Conservation (phyloP, 1,284 basidiomycete species). For the Laetiporus sulphureus region DNA sequence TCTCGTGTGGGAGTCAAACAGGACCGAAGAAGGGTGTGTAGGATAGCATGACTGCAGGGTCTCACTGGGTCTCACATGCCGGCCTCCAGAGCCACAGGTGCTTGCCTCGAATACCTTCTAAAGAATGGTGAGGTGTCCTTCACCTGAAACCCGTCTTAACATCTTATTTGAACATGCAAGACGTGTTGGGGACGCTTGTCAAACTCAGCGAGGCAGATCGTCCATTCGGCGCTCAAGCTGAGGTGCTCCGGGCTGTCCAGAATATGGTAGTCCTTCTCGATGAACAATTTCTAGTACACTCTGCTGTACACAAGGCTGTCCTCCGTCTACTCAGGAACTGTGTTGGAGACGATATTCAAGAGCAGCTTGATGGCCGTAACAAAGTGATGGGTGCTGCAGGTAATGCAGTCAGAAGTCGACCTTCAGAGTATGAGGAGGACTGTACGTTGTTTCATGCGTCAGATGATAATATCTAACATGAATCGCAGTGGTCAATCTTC, state of each 20-base stretch:
- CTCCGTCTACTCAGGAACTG: slow-evolving; percentile 83
- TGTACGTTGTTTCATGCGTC: slow-evolving; percentile 39
- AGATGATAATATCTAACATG: not conserved
- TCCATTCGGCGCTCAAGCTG: slow-evolving; percentile 80
- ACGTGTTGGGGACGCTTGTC: slow-evolving; percentile 81
- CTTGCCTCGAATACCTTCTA: slow-evolving; percentile 85
- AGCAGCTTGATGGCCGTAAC: slow-evolving; percentile 70
- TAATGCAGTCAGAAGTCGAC: slow-evolving; percentile 56
- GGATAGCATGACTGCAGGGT: not conserved
- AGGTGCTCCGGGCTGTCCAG: slow-evolving; percentile 78
- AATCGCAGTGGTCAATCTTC: slow-evolving; percentile 72
- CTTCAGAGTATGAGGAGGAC: slow-evolving; percentile 83
- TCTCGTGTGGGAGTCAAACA: slow-evolving; percentile 80
- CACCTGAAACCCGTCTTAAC: not conserved
- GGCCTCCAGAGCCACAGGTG: slow-evolving; percentile 64
- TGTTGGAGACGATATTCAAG: slow-evolving; percentile 85
- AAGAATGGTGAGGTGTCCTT: slow-evolving; percentile 61
- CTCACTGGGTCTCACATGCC: slow-evolving; percentile 9
- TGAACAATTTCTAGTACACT: slow-evolving; percentile 87
- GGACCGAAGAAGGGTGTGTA: slow-evolving; percentile 79
- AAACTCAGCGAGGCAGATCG: slow-evolving; percentile 78
- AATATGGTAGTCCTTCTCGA: slow-evolving; percentile 87
- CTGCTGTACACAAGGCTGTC: slow-evolving; percentile 85
- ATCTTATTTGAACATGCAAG: slow-evolving; percentile 30
- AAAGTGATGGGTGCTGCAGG: slow-evolving; percentile 79